Evolutionary conservation across 2,329 filamentous ascomycete genomes (phyloP), one percentile per base, ranked within the genome.

Genomic region (Fusarium hainanense): DNA sequence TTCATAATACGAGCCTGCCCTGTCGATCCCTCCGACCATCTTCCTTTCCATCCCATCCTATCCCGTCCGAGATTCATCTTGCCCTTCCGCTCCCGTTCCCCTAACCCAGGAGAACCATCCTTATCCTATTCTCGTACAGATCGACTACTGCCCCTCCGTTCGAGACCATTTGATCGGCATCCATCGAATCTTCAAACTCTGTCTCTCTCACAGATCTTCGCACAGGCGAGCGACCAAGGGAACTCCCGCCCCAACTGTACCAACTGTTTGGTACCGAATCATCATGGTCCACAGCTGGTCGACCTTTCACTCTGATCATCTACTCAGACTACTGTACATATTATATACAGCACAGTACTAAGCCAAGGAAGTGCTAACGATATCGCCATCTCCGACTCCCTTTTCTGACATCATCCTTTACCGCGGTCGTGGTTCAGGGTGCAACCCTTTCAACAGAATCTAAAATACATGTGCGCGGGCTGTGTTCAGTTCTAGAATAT

Each of bases 81-180:
- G 34, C 49, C 49, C 49, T 52, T 23, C 49, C 20, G 16, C 25
- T 44, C 42, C 41, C 23, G 21, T 30, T 70, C 55, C 58, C 59
- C 58, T 58, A 52, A 52, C 68, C 66, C 63, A 70, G 63, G 21
- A 48, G 59, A 69, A 51, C 51, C 21, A 27, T 42, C 49, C 40
- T 43, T 59, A 40, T 59, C 48, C 41, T 51, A 28, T 44, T 46
- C 51, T 46, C 48, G 30, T 48, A 34, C 49, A 40, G 48, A 58
- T 71, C 68, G 49, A 32, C 54, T 43, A 48, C 55, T 48, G 23
- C 47, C 48, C 57, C 61, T 54, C 56, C 49, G 51, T 55, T 63
- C 68, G 49, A 71, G 68, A 59, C 57, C 68, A 48, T 66, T 52
- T 71, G 68, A 71, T 71, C 68, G 64, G 43, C 68, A 69, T 23